Percentiles rank a stretch among this genome's conserved stretches.
These are phyloP conservation scores for Ceratocystis variospora DNA, from an alignment of 2,329 filamentous ascomycete species.

Conservation along the genomic window DNA sequence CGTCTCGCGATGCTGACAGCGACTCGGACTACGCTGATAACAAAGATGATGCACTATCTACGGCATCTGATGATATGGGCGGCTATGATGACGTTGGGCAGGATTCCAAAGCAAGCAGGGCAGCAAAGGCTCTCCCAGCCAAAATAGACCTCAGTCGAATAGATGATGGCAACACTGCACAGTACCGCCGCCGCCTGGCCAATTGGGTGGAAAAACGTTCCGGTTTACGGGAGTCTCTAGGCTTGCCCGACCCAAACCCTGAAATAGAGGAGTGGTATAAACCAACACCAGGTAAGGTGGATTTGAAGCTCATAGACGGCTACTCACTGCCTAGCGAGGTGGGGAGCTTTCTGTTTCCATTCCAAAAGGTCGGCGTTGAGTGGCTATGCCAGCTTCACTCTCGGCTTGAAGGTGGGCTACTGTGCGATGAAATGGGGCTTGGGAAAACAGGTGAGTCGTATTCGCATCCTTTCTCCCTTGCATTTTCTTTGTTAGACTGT, in stretches of 20 bases:
- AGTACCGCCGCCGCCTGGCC: conserved; percentile 62
- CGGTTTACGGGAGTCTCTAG: conserved; percentile 21
- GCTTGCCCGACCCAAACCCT: conserved; percentile 27
- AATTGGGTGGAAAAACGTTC: conserved; percentile 47
- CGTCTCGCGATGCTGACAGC: not conserved
- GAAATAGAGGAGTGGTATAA: conserved; percentile 60
- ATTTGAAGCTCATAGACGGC: conserved; percentile 59
- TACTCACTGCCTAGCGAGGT: conserved; percentile 84
- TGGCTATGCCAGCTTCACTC: conserved; percentile 90
- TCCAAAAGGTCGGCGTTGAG: conserved; percentile 92
- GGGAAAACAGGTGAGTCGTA: conserved; percentile 56
- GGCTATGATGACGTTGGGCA: conserved; percentile 17
- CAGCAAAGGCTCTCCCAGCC: conserved; percentile 12
- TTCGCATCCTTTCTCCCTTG: not conserved
- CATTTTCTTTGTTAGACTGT: not conserved
- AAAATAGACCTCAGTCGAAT: conserved; percentile 43
- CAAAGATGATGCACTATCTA: not conserved
- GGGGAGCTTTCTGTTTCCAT: conserved; percentile 81
- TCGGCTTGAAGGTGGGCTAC: conserved; percentile 81
- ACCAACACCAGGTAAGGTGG: conserved; percentile 68
- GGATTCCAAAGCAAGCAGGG: conserved; percentile 14
- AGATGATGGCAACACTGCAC: conserved; percentile 76
- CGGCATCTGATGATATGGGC: conserved; percentile 10
- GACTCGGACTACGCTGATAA: conserved; percentile 7
- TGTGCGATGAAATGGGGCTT: conserved; percentile 98